Conservation (phyloP, 2,329 filamentous ascomycete species). For the Penicillium sp. region DNA sequence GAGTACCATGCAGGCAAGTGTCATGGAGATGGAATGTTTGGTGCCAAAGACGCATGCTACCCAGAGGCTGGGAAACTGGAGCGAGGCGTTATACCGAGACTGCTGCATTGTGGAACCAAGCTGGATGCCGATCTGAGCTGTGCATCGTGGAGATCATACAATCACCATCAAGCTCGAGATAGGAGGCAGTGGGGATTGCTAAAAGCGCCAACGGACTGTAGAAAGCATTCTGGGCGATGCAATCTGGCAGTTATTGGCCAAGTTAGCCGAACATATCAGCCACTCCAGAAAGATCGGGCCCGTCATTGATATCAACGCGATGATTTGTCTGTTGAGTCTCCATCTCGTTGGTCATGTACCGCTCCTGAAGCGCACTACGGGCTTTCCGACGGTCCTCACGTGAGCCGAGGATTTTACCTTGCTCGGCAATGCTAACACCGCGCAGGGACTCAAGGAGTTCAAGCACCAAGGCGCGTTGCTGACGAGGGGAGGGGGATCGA, state of each 20-base stretch:
- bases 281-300: slow-evolving; percentile 53
- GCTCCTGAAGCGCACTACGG: slow-evolving; percentile 42
- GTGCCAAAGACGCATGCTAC: neutral
- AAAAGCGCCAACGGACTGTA: neutral
- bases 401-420: slow-evolving; percentile 70
- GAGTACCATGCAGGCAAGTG: neutral
- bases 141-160: neutral
- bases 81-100: neutral
- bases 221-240: neutral
- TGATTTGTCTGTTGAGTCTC: slow-evolving; percentile 41
- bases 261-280: slow-evolving; percentile 54
- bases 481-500: slow-evolving; percentile 60
- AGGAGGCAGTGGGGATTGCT: neutral
- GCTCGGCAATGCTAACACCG: slow-evolving; percentile 88
- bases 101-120: neutral
- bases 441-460: slow-evolving; percentile 83
- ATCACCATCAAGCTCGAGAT: neutral
- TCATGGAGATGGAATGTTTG: too few species aligned
- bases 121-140: neutral
- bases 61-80: neutral
- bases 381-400: slow-evolving; percentile 44
- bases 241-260: neutral
- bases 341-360: slow-evolving; percentile 47
- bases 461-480: slow-evolving; percentile 77
- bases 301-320: slow-evolving; percentile 46